Evolutionary conservation across 257 asterid genomes (phyloP).

Genomic region (Plantago ovata): DNA sequence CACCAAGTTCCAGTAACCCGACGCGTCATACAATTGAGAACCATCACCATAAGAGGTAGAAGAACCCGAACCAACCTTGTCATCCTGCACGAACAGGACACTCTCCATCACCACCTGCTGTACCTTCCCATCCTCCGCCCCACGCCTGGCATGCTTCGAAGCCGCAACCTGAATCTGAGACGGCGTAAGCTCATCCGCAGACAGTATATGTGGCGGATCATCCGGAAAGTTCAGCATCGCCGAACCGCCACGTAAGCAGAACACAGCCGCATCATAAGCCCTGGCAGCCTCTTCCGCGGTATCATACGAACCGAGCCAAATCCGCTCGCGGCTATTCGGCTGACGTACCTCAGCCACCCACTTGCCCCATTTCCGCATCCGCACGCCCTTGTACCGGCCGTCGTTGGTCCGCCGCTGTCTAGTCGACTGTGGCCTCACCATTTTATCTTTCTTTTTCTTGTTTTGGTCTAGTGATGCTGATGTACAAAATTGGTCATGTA

Average conservation of each 20-base stretch:
- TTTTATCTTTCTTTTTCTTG: constrained; percentile 5
- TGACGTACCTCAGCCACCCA: constrained; percentile 85
- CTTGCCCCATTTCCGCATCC: constrained; percentile 83
- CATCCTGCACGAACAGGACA: no score
- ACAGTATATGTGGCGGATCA: constrained; percentile 40
- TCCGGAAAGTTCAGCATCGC: constrained; percentile 60
- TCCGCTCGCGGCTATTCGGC: constrained; percentile 66
- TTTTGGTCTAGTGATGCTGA: no score
- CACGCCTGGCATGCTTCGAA: constrained; percentile 47
- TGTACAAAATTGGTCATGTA: no score
- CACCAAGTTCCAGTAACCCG: no score
- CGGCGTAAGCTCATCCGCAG: constrained; percentile 35
- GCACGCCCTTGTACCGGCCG: constrained; percentile 58
- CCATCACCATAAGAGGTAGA: no score
- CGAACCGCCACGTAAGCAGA: constrained; percentile 59
- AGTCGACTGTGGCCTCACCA: constrained; percentile 48
- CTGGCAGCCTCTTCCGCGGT: constrained; percentile 75
- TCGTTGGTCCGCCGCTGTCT: constrained; percentile 25
- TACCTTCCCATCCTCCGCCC: constrained; percentile 23
- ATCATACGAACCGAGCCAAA: constrained; percentile 75
- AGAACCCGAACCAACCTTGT: no score
- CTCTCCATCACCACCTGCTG: no score
- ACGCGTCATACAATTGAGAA: no score
- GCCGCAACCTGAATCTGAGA: constrained; percentile 65
- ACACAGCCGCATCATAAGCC: constrained; percentile 72